phyloP scores from a whole-genome alignment of 768 basidiomycete species.

The Infundibulicybe gibba region DNA sequence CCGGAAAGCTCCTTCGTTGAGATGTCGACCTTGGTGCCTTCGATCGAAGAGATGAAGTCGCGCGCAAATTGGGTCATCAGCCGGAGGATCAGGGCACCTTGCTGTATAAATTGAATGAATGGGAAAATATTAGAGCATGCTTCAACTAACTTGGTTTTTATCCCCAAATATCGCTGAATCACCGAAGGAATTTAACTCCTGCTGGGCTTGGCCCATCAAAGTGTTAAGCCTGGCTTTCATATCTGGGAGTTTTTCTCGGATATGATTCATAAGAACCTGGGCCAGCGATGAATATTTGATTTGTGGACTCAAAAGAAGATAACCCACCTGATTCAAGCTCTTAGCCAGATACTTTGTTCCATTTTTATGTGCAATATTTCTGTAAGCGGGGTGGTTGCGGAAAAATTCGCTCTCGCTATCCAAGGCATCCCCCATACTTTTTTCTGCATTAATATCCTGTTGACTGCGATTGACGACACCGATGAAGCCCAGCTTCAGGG shows the following conservation, averaged over 20 bases:
- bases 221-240: slow-evolving; percentile 99
- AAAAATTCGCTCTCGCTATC: slow-evolving; percentile 92
- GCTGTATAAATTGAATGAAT: slow-evolving; percentile 33
- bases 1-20: slow-evolving; percentile 98
- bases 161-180: slow-evolving; percentile 91
- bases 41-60: slow-evolving; percentile 96
- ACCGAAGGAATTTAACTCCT: slow-evolving; percentile 95
- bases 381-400: slow-evolving; percentile 81
- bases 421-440: slow-evolving; percentile 81
- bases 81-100: slow-evolving; percentile 86
- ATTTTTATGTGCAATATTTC: slow-evolving; percentile 95
- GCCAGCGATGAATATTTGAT: not conserved
- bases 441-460: slow-evolving; percentile 90
- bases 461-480: slow-evolving; percentile 98
- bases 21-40: slow-evolving; percentile 93
- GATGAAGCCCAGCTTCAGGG: slow-evolving; percentile 96
- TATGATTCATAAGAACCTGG: slow-evolving; percentile 93
- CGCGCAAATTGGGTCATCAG: slow-evolving; percentile 99
- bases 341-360: slow-evolving; percentile 95
- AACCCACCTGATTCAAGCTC: slow-evolving; percentile 83
- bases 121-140: not conserved
- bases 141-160: slow-evolving; percentile 62
- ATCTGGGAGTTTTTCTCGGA: slow-evolving; percentile 97
- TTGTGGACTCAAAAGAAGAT: not conserved
- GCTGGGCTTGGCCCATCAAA: slow-evolving; percentile 97